Evolutionary conservation across 2,329 filamentous ascomycete genomes (phyloP).

Genomic region (Colletotrichum magnum): DNA sequence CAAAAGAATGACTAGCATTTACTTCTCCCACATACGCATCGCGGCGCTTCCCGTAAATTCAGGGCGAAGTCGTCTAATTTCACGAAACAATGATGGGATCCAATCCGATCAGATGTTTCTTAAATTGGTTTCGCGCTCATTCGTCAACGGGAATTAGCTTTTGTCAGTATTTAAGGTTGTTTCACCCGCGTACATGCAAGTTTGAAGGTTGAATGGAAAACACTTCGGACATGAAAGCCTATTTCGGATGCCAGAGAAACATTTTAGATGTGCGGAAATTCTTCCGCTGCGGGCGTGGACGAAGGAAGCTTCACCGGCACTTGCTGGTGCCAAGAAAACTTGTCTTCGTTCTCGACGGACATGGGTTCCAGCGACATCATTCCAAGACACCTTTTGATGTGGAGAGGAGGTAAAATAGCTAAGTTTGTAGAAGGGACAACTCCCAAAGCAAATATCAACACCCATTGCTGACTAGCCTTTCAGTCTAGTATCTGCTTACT

Average conservation of each 20-base stretch:
- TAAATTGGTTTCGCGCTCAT: neutral
- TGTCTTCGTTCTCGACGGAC: neutral
- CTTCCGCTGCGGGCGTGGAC: neutral
- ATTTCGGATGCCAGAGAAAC: neutral
- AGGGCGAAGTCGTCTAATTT: neutral
- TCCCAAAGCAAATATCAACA: neutral
- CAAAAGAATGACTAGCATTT: too few relatives aligned
- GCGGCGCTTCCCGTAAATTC: too few relatives aligned
- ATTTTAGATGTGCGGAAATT: neutral
- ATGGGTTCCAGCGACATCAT: neutral
- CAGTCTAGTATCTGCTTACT: neutral
- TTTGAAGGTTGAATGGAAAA: neutral
- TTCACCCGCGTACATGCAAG: neutral
- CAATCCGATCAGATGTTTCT: neutral
- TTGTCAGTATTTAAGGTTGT: conserved; percentile 15
- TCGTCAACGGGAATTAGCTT: neutral
- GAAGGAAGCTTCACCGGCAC: neutral
- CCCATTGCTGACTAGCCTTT: neutral
- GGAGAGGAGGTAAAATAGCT: neutral
- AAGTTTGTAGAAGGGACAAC: neutral
- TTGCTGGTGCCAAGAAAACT: neutral
- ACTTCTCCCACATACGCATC: too few relatives aligned
- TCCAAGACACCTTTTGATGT: neutral
- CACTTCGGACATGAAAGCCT: neutral
- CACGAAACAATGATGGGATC: neutral